Evolutionary conservation across 805 yeast species (phyloP).

Genomic region (Diddensiella santjacobensis): DNA sequence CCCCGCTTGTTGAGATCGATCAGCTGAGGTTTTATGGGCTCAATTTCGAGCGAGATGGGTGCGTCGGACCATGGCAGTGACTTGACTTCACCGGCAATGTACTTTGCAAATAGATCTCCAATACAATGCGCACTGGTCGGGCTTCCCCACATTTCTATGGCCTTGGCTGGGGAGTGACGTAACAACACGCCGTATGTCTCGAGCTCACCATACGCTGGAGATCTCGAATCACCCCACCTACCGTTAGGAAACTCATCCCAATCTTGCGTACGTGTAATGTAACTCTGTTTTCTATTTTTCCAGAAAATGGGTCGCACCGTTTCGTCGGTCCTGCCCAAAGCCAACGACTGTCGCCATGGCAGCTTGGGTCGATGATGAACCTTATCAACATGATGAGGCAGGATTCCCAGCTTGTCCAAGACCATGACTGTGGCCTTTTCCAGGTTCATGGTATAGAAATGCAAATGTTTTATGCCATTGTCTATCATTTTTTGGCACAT

Average conservation of each 20-base stretch:
- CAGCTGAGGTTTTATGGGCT: constrained; percentile 55
- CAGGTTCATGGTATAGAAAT: constrained; percentile 95
- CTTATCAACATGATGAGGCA: constrained; percentile 33
- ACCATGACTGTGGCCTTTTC: constrained; percentile 89
- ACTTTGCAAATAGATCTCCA: constrained; percentile 58
- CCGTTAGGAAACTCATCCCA: constrained; percentile 99
- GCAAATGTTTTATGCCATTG: constrained; percentile 76
- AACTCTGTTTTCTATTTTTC: constrained; percentile 89
- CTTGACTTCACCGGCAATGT: constrained; percentile 63
- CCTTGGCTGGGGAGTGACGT: constrained; percentile 71
- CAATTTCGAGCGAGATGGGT: constrained; percentile 75
- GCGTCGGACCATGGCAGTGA: constrained; percentile 95
- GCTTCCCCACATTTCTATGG: constrained; percentile 82
- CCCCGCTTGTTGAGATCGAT: constrained; percentile 62
- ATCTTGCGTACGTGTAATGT: constrained; percentile 80
- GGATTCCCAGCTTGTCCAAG: constrained; percentile 65
- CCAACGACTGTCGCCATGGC: constrained; percentile 92
- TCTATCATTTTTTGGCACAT: constrained; percentile 74
- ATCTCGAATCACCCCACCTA: constrained; percentile 96
- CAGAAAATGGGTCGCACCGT: constrained; percentile 92
- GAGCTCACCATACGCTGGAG: constrained; percentile 93
- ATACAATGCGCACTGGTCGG: constrained; percentile 63
- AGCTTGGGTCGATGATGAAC: constrained; percentile 35
- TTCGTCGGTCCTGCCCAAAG: constrained; percentile 75
- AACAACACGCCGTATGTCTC: constrained; percentile 78